Evolutionary conservation across 768 basidiomycete genomes (phyloP).

Genomic region (Trametes cinnabarina): DNA sequence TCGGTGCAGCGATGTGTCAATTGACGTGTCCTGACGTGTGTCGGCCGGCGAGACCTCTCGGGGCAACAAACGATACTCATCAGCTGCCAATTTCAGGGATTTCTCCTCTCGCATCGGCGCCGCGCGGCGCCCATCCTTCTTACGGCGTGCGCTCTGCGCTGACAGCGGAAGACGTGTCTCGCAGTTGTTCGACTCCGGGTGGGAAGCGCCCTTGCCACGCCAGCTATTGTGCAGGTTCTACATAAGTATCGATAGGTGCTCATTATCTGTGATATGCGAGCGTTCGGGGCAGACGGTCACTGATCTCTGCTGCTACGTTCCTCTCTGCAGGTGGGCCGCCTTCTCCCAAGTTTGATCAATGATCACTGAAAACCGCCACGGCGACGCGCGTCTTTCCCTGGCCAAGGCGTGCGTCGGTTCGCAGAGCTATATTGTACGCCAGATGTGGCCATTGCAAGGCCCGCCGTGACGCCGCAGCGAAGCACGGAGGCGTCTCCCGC

Average conservation of each 20-base stretch:
- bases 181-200: neutral
- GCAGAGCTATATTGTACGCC: too few relatives aligned
- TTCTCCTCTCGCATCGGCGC: neutral
- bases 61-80: neutral
- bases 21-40: too few relatives aligned
- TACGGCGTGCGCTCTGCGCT: neutral
- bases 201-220: neutral
- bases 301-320: too few relatives aligned
- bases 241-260: too few relatives aligned
- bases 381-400: too few relatives aligned
- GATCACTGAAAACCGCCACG: too few relatives aligned
- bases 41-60: too few relatives aligned
- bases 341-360: too few relatives aligned
- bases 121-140: neutral
- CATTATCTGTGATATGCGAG: conserved; percentile 8
- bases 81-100: neutral
- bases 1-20: too few relatives aligned
- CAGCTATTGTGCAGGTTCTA: neutral
- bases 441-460: neutral
- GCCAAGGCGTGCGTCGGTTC: too few relatives aligned
- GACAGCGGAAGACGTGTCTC: conserved; percentile 1
- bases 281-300: neutral
- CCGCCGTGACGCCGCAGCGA: neutral
- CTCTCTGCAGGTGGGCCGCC: too few relatives aligned
- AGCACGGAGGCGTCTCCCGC: neutral